These are phyloP conservation scores for Chrysoporthe puriensis DNA, from an alignment of 2,329 filamentous ascomycete species.

Conservation along the genomic window DNA sequence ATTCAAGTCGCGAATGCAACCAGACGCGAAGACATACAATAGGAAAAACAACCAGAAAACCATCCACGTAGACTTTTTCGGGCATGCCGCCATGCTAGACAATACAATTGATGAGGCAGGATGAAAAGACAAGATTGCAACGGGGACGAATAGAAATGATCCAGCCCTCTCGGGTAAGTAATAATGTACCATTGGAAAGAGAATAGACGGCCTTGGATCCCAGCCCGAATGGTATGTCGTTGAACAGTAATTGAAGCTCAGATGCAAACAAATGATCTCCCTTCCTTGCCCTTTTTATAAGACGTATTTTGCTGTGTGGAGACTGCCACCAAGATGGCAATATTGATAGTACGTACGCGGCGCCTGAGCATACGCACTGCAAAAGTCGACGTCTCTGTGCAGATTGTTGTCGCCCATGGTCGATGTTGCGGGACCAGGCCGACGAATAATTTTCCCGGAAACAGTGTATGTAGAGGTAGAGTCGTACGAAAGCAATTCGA, in stretches of 20 bases:
- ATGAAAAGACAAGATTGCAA: constrained; percentile 9
- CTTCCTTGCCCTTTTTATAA: constrained; percentile 5
- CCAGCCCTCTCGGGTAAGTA: constrained; percentile 12
- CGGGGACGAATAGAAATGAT: constrained; percentile 4
- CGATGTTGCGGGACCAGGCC: background rate
- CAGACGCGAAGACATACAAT: constrained; percentile 14
- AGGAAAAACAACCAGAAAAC: constrained; percentile 31
- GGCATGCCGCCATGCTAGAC: constrained; percentile 22
- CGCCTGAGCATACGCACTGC: constrained; percentile 8
- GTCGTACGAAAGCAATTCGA: constrained; percentile 12
- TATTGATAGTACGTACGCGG: constrained; percentile 18
- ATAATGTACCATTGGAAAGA: constrained; percentile 7
- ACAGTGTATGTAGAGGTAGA: constrained; percentile 6
- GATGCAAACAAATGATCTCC: constrained; percentile 1
- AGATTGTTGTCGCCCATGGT: too few relatives aligned
- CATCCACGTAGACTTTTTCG: constrained; percentile 23
- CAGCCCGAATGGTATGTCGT: constrained; percentile 10
- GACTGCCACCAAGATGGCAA: background rate
- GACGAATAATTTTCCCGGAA: background rate
- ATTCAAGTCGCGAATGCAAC: constrained; percentile 23
- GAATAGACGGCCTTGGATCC: constrained; percentile 15
- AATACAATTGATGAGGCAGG: background rate
- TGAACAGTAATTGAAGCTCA: constrained; percentile 1
- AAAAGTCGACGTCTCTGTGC: background rate
- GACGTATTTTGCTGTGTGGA: background rate